Base-by-base conservation (phyloP, 345 rosid genomes). In the Dipteronia dyeriana region DNA sequence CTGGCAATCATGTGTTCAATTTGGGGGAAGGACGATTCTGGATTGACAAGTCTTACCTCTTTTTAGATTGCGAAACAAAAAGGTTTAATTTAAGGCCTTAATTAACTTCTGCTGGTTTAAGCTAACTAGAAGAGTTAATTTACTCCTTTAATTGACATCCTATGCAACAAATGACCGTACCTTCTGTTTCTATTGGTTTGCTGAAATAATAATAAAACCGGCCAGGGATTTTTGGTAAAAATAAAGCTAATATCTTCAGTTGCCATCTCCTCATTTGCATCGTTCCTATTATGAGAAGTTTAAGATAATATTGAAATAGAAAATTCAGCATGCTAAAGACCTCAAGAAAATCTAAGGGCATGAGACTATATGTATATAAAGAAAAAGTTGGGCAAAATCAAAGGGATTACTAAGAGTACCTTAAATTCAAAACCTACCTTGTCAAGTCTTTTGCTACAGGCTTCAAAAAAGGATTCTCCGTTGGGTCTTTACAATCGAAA, bases 141-240 rank as follows among this genome's bases (percentile, higher is more conserved):
- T 17, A 77, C 17, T 9, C 20, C 41, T 51, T 53, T 38, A 63
- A 63, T 45, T 10, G 61, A 75, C 3, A 75, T 9, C 13, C 31
- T 29, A 1, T 65, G 31, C 70, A 22, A 19, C 62, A 22, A 68
- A 73, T n/a, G n/a, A n/a, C n/a, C n/a, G n/a, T n/a, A n/a, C n/a
- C n/a, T n/a, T n/a, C n/a, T n/a, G n/a, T n/a, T n/a, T n/a, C n/a
- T n/a, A n/a, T n/a, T n/a, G n/a, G n/a, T n/a, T n/a, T n/a, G n/a
- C n/a, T n/a, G n/a, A n/a, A n/a, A n/a, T n/a, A 85, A 83, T 74
- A 92, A 83, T 95, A 95, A 71, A 90, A 88, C 62, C 90, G 83
- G 45, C 97, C 97, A 0, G 98, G 98, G 68, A 91, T 60, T 80
- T 89, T 95, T 64, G 98, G 98, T 76, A 82, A 9, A 63, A 88